Evolutionary conservation across 2,329 filamentous ascomycete genomes (phyloP).

Genomic region (Aspergillus aculeatus): DNA sequence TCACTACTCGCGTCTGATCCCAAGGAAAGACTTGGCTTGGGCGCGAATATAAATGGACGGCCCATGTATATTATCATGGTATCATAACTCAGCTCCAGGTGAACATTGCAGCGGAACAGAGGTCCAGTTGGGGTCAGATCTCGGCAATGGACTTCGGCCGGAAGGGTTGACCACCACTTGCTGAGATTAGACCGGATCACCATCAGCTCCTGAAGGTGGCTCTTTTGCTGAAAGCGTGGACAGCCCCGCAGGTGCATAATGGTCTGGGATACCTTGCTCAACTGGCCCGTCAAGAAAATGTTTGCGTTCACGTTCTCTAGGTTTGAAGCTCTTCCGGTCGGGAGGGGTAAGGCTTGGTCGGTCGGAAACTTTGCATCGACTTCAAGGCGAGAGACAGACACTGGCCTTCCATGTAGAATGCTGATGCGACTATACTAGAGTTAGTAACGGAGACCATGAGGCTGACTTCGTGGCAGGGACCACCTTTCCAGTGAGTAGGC

Average conservation of each 20-base stretch:
- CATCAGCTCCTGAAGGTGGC: no score
- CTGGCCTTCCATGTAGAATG: not conserved
- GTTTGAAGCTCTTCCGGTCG: not conserved
- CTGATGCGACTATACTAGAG: not conserved
- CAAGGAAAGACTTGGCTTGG: no score
- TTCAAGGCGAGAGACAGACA: not conserved
- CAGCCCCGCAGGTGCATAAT: not conserved
- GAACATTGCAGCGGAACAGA: no score
- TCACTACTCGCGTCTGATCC: no score
- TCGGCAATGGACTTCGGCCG: no score
- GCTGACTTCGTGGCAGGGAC: not conserved
- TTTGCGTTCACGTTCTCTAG: not conserved
- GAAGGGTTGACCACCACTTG: no score
- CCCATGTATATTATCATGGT: no score
- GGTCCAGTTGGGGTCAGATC: no score
- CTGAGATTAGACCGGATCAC: no score
- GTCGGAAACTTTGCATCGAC: not conserved
- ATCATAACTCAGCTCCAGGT: no score
- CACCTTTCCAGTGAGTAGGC: slow-evolving; percentile 54
- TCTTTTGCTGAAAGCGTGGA: not conserved
- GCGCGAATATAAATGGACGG: no score
- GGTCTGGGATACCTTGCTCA: not conserved
- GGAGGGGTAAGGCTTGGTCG: not conserved
- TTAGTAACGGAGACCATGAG: not conserved
- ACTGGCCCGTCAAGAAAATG: not conserved